These are phyloP conservation scores for Paratinospora sagittata DNA, from an alignment of 164 flowering plant genomes.

Conservation along the genomic window DNA sequence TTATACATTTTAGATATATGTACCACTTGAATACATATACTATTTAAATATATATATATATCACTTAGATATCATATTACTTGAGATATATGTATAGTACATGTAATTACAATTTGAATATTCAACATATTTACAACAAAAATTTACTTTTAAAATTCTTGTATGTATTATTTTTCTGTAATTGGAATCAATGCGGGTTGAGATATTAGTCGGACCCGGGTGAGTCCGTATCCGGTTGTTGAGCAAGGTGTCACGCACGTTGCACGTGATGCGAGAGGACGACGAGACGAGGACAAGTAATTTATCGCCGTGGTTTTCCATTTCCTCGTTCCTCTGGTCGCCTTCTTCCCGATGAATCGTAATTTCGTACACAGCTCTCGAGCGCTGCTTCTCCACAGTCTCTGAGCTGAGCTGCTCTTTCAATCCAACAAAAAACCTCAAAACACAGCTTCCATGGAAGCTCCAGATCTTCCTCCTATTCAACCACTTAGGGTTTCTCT, in stretches of 20 bases:
- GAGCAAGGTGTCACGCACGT: not conserved
- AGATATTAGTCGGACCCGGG: no score
- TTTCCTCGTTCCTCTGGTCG: slow-evolving; percentile 32
- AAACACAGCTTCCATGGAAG: slow-evolving; percentile 2
- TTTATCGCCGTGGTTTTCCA: slow-evolving; percentile 40
- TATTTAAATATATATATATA: no score
- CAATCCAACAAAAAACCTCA: not conserved
- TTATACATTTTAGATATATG: no score
- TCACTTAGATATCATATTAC: no score
- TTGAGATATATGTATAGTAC: no score
- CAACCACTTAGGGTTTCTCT: slow-evolving; percentile 7
- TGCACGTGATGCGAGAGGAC: slow-evolving; percentile 28
- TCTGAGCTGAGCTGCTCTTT: not conserved
- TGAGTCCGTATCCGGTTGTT: no score
- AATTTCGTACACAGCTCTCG: slow-evolving; percentile 17
- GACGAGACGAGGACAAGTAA: slow-evolving; percentile 24
- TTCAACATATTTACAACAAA: no score
- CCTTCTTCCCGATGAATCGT: slow-evolving; percentile 17
- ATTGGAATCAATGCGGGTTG: no score
- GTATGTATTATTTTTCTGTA: no score
- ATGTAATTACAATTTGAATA: no score
- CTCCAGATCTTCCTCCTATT: slow-evolving; percentile 11
- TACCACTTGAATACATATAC: no score
- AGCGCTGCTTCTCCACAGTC: not conserved
- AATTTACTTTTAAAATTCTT: no score